Evolutionary conservation across 306 rosid genomes (phyloP).

Genomic region (Myrica gale): DNA sequence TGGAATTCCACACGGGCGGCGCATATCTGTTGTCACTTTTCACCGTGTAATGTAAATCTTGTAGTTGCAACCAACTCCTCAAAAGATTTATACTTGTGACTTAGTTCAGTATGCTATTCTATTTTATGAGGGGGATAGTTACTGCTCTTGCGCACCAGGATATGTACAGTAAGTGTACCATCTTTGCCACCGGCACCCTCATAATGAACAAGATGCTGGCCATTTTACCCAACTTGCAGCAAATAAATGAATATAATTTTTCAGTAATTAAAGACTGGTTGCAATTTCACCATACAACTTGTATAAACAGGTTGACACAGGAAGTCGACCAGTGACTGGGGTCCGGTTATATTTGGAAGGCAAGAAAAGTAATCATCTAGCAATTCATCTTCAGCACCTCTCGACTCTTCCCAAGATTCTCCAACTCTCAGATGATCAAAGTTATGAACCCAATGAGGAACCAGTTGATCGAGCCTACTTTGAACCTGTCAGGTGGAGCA

Average conservation of each 20-base stretch:
- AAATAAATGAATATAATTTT: neutral
- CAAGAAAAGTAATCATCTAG: constrained; percentile 60
- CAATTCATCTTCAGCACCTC: constrained; percentile 92
- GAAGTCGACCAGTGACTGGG: constrained; percentile 77
- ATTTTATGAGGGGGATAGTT: neutral
- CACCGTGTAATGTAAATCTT: neutral
- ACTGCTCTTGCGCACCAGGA: neutral
- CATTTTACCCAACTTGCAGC: neutral
- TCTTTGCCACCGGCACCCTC: neutral
- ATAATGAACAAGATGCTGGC: neutral
- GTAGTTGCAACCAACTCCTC: neutral
- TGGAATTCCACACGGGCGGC: neutral
- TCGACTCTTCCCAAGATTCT: constrained; percentile 56
- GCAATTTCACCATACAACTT: neutral
- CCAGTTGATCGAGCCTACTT: constrained; percentile 59
- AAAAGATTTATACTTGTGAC: neutral
- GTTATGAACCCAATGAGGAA: constrained; percentile 46
- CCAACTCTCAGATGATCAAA: constrained; percentile 53
- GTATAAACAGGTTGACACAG: constrained; percentile 61
- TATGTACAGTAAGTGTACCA: neutral
- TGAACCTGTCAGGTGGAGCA: constrained; percentile 71
- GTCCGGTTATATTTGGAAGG: constrained; percentile 83
- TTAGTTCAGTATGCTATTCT: neutral
- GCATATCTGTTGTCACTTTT: neutral
- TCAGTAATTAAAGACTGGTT: neutral